These are phyloP conservation scores for Yueomyces sp. DNA, from an alignment of 805 yeast species.

Conservation along the genomic window DNA sequence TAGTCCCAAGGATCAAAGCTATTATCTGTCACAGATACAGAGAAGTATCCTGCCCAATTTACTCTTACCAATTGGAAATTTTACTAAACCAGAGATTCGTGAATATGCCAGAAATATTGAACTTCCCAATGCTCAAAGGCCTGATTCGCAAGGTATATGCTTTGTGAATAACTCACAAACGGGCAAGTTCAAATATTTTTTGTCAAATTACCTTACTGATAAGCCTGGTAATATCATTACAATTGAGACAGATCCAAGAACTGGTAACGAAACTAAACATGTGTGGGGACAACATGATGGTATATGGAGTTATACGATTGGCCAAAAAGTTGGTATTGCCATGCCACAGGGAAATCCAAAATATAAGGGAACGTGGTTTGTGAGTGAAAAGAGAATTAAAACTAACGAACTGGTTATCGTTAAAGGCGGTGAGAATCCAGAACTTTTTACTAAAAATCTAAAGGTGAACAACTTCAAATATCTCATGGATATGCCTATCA, in stretches of 20 bases:
- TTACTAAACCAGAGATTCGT: constrained; percentile 62
- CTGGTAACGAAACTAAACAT: constrained; percentile 42
- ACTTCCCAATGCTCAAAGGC: constrained; percentile 59
- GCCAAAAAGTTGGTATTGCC: constrained; percentile 58
- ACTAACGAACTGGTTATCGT: constrained; percentile 72
- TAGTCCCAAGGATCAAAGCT: constrained; percentile 73
- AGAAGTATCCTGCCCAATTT: constrained; percentile 34
- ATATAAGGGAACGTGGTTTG: constrained; percentile 75
- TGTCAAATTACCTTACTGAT: constrained; percentile 59
- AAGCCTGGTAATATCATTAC: constrained; percentile 69
- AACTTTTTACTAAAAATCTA: constrained; percentile 35
- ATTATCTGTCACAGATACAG: constrained; percentile 62
- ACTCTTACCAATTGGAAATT: constrained; percentile 72
- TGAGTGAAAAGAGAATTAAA: constrained; percentile 50
- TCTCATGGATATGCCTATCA: constrained; percentile 1
- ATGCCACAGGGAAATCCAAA: constrained; percentile 83
- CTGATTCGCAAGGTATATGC: constrained; percentile 91
- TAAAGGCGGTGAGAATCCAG: constrained; percentile 46
- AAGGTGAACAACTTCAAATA: constrained; percentile 27
- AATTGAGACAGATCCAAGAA: constrained; percentile 3
- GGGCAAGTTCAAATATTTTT: constrained; percentile 54
- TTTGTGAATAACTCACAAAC: constrained; percentile 58
- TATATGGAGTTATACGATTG: constrained; percentile 89
- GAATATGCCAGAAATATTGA: constrained; percentile 41
- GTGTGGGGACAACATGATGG: constrained; percentile 79